Base-by-base conservation (phyloP, 2,329 filamentous ascomycete genomes). In the Penicillium hesseltinei region DNA sequence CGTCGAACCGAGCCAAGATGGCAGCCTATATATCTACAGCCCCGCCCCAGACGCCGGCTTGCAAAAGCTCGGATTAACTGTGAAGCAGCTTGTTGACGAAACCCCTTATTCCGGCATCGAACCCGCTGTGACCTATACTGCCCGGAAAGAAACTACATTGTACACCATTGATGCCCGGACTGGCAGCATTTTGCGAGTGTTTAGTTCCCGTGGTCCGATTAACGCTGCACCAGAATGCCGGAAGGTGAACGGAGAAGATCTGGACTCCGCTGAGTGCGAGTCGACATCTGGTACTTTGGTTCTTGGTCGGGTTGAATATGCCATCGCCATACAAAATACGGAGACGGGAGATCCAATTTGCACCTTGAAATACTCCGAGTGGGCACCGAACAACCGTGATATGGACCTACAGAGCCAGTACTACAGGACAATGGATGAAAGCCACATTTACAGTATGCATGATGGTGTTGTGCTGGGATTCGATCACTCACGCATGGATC, bases 361-460 rank as follows among this genome's bases (percentile, higher is more conserved):
- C 68, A 96, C 91, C 0, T 84, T 99, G 65, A 92, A 87, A 63
- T 99, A 95, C 71, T 89, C 91, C 11, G 94, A 99, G 73, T 99
- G 94, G 94, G 88, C 87, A 0, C 90, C 92, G 15, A 99, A 99
- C 74, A 95, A 89, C 58, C 90, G 88, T 59, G 93, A 99, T 73
- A 85, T 85, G 62, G 94, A 99, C 71, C 84, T 99, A 7, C 87
- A 91, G 67, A 84, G 84, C 49, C 91, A 97, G 70, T 94, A 97
- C 69, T 84, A 83, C 15, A 77, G 81, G 11, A 91, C 92, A 0
- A 88, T 92, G 71, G 92, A 97, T 72, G 87, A 90, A 64, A 89
- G 89, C 60, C 97, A 97, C 75, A 88, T 97, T 50, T 93, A 93
- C 64, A 91, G 88, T 63, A 87, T 87, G 66, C 90, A 92, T 67